Evolutionary conservation across 1,139 yeast genomes (phyloP), one percentile per base, ranked within the genome.

Genomic region (Pneumocystis sp.): DNA sequence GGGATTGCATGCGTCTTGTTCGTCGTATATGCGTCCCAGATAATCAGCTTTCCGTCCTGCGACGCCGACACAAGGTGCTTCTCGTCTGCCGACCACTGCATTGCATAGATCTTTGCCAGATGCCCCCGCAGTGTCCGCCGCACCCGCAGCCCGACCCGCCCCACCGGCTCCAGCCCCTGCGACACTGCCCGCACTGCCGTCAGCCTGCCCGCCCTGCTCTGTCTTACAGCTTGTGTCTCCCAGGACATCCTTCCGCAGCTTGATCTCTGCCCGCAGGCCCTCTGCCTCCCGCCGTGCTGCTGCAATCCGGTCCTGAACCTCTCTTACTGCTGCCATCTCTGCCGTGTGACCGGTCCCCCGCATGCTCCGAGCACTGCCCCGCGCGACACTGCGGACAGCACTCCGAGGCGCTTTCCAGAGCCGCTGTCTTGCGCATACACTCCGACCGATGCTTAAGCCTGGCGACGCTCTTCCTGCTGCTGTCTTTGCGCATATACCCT

Each of bases 21-120:
- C 1, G 93, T 93, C 0, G 89, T 82, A 1, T 81, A 77, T 0
- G 90, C 81, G 73, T 90, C 93, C 97, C 97, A 91, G 40, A 89
- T 75, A 63, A 91, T 79, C 79, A 89, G 80, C 72, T 83, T 87
- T 1, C 96, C 96, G 75, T 91, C 97, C 73, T 89, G 96, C 44
- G 95, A 85, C 0, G 90, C 89, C 61, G 90, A 83, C 12, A 89
- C 76, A 1, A 91, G 73, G 60, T 78, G 80, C 59, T 77, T 75
- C 19, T 88, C 82, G 71, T 87, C 86, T 0, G 77, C 73, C 64
- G 85, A 81, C 93, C 96, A 87, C 65, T 83, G 79, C 69, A 87
- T 77, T 68, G 84, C 84, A 21, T 85, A 81, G 31, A 90, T 81
- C 73, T 90, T 89, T 71, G 85, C 86, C 69, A 81, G 83, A 73